Base-by-base conservation (phyloP, 1,284 basidiomycete species). In the Austroboletus novae-zelandiae region DNA sequence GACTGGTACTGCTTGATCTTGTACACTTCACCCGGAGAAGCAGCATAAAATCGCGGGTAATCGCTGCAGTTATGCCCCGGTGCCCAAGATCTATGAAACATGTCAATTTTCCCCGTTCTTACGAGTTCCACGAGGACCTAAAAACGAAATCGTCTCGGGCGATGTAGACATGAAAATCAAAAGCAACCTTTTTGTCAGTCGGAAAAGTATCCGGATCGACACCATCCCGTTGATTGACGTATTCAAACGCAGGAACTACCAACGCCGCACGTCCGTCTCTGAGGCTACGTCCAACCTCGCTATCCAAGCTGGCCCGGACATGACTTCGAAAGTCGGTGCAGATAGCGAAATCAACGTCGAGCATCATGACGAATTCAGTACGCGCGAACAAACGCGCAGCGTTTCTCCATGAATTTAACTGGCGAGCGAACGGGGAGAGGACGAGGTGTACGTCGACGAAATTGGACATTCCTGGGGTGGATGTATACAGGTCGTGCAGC, bases 391-490 rank as follows among this genome's bases (percentile, higher is more conserved):
- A 74, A 39, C 90, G 80, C 11, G 91, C 91, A 32, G 84, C 78
- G 64, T 93, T 93, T 37, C 91, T 78, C 88, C 91, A 93, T 36
- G 88, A 83, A 68, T 93, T 93, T 73, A 94, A 86, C 63, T 91
- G 82, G 4, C 89, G 77, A 54, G 87, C 84, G 60, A 89, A 90
- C 3, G 83, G 79, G 50, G 92, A 91, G 58, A 94, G 77, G 31
- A 94, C 83, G 30, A 96, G 81, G 62, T 96, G 93, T 10, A 95
- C 81, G 61, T 95, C 94, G 39, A 94, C 91, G 54, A 81, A 85
- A 27, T 66, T 71, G 40, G 77, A 69, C 76, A 92, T 86, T 43
- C 71, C 73, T 1, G 79, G 77, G 4, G 81, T 81, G 7, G 82
- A 81, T 6, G 74, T 73, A 69, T 91, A 88, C 40, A 91, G 70